Conservation (phyloP, 2,329 filamentous ascomycete genomes). For the Geoglossum cookeanum region DNA sequence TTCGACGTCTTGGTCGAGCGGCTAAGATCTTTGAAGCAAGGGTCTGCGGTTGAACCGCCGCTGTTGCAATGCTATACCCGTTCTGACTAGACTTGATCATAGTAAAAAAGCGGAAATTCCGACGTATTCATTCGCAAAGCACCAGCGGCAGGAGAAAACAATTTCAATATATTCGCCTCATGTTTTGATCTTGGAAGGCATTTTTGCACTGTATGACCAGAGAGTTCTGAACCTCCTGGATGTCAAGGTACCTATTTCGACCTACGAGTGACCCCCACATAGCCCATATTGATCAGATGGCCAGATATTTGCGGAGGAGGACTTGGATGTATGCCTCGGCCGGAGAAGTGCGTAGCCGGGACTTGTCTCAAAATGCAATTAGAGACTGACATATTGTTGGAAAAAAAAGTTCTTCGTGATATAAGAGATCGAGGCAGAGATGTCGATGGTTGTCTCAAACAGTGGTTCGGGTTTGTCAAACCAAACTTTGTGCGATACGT, state of each 20-base stretch:
- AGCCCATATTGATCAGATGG: neutral
- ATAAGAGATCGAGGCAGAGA: slow-evolving; percentile 77
- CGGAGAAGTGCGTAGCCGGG: slow-evolving; percentile 47
- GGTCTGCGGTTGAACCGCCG: slow-evolving; percentile 33
- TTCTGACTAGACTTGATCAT: slow-evolving; percentile 1
- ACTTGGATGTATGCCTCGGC: slow-evolving; percentile 82
- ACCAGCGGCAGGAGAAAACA: slow-evolving; percentile 59
- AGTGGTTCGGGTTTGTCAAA: slow-evolving; percentile 94
- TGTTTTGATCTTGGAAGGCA: slow-evolving; percentile 87
- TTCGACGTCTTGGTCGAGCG: slow-evolving; percentile 74
- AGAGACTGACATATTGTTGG: neutral
- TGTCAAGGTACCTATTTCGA: slow-evolving; percentile 48
- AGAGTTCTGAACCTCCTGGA: slow-evolving; percentile 74
- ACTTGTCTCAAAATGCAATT: neutral
- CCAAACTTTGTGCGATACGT: slow-evolving; percentile 92
- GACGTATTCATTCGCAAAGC: slow-evolving; percentile 86
- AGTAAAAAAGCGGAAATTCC: slow-evolving; percentile 82
- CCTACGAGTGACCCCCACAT: neutral
- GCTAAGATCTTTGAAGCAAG: slow-evolving; percentile 70
- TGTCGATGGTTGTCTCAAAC: slow-evolving; percentile 89
- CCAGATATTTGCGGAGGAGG: slow-evolving; percentile 87
- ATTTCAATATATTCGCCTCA: slow-evolving; percentile 91
- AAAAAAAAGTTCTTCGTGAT: slow-evolving; percentile 53
- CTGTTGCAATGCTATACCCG: slow-evolving; percentile 4
- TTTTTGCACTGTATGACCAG: slow-evolving; percentile 80